Evolutionary conservation across 768 basidiomycete genomes (phyloP).

Genomic region (Lactarius sp.): DNA sequence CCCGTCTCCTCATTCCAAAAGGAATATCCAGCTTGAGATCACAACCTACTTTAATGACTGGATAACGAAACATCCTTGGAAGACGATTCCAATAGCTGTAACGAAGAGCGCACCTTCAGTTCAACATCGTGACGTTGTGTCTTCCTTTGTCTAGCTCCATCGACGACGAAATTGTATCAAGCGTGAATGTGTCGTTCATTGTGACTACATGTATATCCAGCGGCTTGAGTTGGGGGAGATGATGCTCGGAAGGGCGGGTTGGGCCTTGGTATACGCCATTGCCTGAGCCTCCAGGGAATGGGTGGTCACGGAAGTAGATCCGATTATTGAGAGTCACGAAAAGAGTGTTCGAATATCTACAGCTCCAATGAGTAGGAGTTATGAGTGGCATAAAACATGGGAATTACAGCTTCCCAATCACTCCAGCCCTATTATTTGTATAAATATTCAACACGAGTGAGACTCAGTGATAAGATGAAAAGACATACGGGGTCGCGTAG

Average conservation of each 20-base stretch:
- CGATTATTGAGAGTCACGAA: conserved; percentile 28
- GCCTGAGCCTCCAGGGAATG: neutral
- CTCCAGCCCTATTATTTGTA: conserved; percentile 15
- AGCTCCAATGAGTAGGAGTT: neutral
- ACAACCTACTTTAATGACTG: too few relatives aligned
- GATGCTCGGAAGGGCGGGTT: neutral
- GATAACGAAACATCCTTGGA: too few relatives aligned
- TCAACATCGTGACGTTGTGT: neutral
- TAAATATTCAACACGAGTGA: neutral
- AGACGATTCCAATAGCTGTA: too few relatives aligned
- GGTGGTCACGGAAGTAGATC: conserved; percentile 15
- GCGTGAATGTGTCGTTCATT: neutral
- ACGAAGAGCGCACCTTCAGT: neutral
- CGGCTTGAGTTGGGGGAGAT: neutral
- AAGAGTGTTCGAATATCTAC: conserved; percentile 27
- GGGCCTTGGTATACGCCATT: neutral
- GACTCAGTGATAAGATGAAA: neutral
- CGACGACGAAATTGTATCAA: neutral
- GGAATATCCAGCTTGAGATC: too few relatives aligned
- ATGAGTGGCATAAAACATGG: neutral
- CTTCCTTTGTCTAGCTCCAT: neutral
- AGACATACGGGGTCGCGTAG: conserved; percentile 7
- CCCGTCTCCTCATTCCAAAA: too few relatives aligned
- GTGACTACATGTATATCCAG: neutral
- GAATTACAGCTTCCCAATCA: conserved; percentile 25